Conservation (phyloP, 2,329 filamentous ascomycete genomes). For the Fusarium sp. region DNA sequence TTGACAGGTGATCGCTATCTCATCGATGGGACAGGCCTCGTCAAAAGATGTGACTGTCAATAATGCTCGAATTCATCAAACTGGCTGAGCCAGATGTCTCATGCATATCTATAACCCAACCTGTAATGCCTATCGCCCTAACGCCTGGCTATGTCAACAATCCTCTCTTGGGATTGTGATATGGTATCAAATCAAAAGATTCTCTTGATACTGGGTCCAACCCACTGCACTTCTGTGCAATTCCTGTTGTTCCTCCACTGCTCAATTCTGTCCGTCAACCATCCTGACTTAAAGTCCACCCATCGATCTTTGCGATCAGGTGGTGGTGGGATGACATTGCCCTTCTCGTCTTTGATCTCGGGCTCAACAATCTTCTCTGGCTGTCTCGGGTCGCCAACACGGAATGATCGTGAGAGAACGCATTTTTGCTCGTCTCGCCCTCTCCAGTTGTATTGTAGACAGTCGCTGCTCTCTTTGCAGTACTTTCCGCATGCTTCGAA, state of each 20-base stretch:
- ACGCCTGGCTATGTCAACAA: conserved; percentile 36
- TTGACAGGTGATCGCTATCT: not conserved
- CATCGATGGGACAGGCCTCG: not conserved
- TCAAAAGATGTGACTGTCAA: not conserved
- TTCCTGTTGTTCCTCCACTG: conserved; percentile 42
- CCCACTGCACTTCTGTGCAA: conserved; percentile 48
- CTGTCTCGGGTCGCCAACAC: conserved; percentile 41
- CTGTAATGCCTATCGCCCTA: conserved; percentile 23
- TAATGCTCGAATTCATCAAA: not conserved
- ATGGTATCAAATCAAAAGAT: conserved; percentile 39
- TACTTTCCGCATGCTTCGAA: conserved; percentile 45
- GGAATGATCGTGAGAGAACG: conserved; percentile 45
- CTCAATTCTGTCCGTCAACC: conserved; percentile 43
- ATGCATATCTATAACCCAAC: conserved; percentile 30
- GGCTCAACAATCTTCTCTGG: conserved; percentile 43
- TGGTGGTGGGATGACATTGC: conserved; percentile 36
- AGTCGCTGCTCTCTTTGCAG: conserved; percentile 42
- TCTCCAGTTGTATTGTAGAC: conserved; percentile 49
- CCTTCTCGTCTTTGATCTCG: conserved; percentile 41
- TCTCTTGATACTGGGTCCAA: conserved; percentile 48
- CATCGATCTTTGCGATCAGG: conserved; percentile 35
- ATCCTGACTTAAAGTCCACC: conserved; percentile 49
- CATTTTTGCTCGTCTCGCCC: conserved; percentile 48
- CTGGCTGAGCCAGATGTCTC: not conserved
- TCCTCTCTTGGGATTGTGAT: not conserved